Evolutionary conservation across 371 early-diverging fungal genomes (phyloP).

Genomic region (Haplosporangium sp.): DNA sequence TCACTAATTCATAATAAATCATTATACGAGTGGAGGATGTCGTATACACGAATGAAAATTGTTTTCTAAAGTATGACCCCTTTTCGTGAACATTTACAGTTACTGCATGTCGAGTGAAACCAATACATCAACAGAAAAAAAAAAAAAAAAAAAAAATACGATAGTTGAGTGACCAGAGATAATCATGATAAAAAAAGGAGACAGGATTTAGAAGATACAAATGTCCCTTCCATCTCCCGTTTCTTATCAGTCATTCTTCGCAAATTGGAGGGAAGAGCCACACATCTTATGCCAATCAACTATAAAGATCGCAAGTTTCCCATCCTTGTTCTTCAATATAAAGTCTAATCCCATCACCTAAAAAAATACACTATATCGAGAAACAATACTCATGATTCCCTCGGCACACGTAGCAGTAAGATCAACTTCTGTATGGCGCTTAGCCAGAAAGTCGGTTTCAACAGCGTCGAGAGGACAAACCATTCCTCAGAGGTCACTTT

Average conservation of each 20-base stretch:
- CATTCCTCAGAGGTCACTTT: background rate
- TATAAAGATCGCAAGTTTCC: background rate
- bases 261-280: background rate
- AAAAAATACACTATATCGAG: background rate
- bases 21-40: too few species aligned
- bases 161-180: background rate
- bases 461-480: background rate
- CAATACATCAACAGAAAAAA: background rate
- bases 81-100: too few species aligned
- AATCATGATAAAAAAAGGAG: background rate
- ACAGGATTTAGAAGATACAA: background rate
- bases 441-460: background rate
- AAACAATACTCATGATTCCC: background rate
- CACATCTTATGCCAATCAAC: background rate
- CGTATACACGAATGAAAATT: conserved; percentile 14
- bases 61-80: conserved; percentile 1
- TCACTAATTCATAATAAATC: too few species aligned
- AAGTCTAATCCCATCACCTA: background rate
- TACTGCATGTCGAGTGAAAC: too few species aligned
- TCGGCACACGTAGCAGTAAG: background rate
- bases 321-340: background rate
- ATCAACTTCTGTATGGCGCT: background rate
- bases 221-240: background rate
- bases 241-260: background rate
- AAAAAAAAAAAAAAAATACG: background rate